phyloP scores from a whole-genome alignment of 1,284 basidiomycete species.

The Xerocomus nothofagi region DNA sequence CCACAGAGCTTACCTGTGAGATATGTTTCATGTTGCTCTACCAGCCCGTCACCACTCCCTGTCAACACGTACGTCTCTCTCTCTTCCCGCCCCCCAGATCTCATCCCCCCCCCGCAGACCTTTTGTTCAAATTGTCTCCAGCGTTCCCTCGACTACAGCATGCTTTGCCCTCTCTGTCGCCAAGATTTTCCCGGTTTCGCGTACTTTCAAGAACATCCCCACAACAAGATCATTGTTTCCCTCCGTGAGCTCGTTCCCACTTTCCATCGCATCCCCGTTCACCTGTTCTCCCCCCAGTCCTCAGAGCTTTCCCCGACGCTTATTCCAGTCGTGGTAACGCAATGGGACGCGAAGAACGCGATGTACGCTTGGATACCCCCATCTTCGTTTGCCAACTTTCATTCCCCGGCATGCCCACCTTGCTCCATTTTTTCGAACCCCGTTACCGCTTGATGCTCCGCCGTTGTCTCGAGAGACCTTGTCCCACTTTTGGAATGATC shows the following conservation, averaged over 20 bases:
- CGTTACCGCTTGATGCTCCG: constrained; percentile 91
- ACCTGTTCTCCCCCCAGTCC: constrained; percentile 46
- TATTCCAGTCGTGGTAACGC: constrained; percentile 56
- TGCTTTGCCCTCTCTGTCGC: constrained; percentile 84
- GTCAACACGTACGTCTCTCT: constrained; percentile 76
- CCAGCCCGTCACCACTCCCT: constrained; percentile 89
- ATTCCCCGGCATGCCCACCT: constrained; percentile 88
- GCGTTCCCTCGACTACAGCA: constrained; percentile 84
- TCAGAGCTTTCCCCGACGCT: constrained; percentile 59
- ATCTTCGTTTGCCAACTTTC: constrained; percentile 89
- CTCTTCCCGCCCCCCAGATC: constrained; percentile 7
- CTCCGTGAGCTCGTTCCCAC: constrained; percentile 52
- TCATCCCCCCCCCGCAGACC: constrained; percentile 52
- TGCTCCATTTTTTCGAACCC: constrained; percentile 92
- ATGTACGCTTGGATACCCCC: constrained; percentile 80
- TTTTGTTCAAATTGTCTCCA: constrained; percentile 90
- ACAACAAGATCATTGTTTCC: constrained; percentile 67
- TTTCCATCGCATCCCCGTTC: constrained; percentile 9
- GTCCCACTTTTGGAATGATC: constrained; percentile 89
- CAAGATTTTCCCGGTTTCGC: constrained; percentile 70
- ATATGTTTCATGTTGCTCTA: constrained; percentile 86
- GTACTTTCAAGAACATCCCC: constrained; percentile 80
- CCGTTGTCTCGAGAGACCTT: constrained; percentile 76
- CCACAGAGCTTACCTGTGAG: constrained; percentile 80
- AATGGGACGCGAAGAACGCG: constrained; percentile 74